A percentile compares a stretch with the other conserved stretches of the same genome.
Conservation (phyloP, 495 filamentous ascomycete genomes). For the Staphylotrichum tortipilum region DNA sequence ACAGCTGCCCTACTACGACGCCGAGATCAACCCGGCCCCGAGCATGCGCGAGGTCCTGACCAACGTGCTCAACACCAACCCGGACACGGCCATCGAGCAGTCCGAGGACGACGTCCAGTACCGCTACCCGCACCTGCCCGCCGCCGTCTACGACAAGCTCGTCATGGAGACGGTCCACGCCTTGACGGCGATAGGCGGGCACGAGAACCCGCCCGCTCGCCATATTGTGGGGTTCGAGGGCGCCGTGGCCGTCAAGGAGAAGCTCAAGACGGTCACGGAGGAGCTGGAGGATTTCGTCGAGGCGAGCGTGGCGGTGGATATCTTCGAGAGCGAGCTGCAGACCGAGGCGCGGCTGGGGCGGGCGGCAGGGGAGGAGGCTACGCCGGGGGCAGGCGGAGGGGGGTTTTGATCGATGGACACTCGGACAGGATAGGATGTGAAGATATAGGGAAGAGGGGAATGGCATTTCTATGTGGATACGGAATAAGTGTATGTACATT, state of each 20-base stretch:
- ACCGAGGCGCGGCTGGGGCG: constrained; percentile 36
- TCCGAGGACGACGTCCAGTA: constrained; percentile 49
- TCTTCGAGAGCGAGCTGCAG: constrained; percentile 48
- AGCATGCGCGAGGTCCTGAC: constrained; percentile 71
- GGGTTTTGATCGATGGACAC: constrained; percentile 1
- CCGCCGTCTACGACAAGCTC: constrained; percentile 56
- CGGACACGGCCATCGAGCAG: constrained; percentile 42
- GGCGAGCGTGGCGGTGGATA: constrained; percentile 75
- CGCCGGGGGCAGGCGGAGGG: not conserved
- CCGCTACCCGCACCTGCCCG: constrained; percentile 61
- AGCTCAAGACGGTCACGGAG: constrained; percentile 90
- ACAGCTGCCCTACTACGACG: constrained; percentile 62
- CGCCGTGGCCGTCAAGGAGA: constrained; percentile 83
- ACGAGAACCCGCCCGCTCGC: constrained; percentile 89
- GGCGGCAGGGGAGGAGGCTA: constrained; percentile 3
- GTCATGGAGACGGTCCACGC: constrained; percentile 87
- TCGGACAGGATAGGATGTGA: too few relatives aligned
- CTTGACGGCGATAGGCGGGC: constrained; percentile 80
- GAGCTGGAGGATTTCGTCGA: constrained; percentile 95
- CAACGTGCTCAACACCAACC: constrained; percentile 54
- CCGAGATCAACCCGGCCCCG: constrained; percentile 66
- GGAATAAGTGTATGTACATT: not conserved
- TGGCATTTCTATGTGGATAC: too few relatives aligned
- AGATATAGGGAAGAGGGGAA: too few relatives aligned
- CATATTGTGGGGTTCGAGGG: constrained; percentile 93